Evolutionary conservation across 805 yeast genomes (phyloP), one percentile per base, ranked within the genome.

Genomic region (Metschnikowia lunata): DNA sequence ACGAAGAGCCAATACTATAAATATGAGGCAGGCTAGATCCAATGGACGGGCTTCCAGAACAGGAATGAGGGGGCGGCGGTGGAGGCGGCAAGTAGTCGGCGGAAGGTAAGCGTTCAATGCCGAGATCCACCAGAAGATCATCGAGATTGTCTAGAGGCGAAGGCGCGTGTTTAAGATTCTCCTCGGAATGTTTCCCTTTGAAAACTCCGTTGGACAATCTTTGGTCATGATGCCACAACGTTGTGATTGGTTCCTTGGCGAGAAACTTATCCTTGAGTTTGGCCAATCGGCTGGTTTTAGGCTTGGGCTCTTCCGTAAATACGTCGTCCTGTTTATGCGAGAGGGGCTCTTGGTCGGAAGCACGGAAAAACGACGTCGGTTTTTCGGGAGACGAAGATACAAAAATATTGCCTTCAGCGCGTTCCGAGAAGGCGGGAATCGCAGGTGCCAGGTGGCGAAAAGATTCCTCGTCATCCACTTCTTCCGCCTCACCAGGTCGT

Each of bases 191-290:
- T 13, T 10, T 27, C 4, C 8, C 9, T 10, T 10, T 10, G 7
- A n/a, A 26, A 26, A 8, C 1, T 10, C 30, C 38, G 1, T 5
- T 30, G 6, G 34, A 4, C 11, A 26, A 6, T 15, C 32, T 44
- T 15, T 15, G 27, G 7, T 50, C 49, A 13, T 33, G 30, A 3
- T 47, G 41, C 67, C 66, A 64, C 8, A 63, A 40, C 7, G 52
- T 45, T 6, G 62, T 49, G 34, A 66, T 59, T 13, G 71, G 64
- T 37, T 70, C 73, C 49, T 61, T 66, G 18, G 63, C 52, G 40
- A 58, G 60, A 44, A 70, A 64, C 48, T 60, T 64, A 31, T 46
- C 51, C 44, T 60, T 67, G 37, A 70, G 50, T 51, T 63, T 65
- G 39, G 55, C 51, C 42, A 69, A 60, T 33, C 62, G 64, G 14